These are phyloP conservation scores for Suhomyces anneliseae DNA, from an alignment of 1,139 yeast species.

Conservation along the genomic window DNA sequence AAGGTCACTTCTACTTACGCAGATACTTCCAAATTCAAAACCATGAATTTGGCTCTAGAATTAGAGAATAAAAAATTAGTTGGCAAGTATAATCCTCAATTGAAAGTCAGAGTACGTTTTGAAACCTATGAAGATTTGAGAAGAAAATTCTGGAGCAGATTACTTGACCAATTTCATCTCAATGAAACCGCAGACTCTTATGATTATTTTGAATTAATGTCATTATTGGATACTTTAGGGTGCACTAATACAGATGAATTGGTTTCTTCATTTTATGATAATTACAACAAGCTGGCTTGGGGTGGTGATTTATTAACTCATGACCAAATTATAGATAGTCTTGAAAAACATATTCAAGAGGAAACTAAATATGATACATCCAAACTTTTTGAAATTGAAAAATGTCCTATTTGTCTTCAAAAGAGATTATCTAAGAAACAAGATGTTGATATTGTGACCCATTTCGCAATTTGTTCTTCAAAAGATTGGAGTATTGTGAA, in stretches of 20 bases:
- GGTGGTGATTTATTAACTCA: slow-evolving; percentile 56
- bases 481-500: slow-evolving; percentile 74
- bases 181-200: slow-evolving; percentile 36
- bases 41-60: slow-evolving; percentile 41
- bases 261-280: slow-evolving; percentile 44
- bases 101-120: slow-evolving; percentile 63
- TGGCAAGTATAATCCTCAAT: slow-evolving; percentile 50
- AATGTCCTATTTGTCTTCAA: slow-evolving; percentile 77
- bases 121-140: slow-evolving; percentile 67
- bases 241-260: slow-evolving; percentile 53
- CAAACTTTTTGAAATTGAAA: slow-evolving; percentile 56
- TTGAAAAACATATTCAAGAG: slow-evolving; percentile 36
- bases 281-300: slow-evolving; percentile 46
- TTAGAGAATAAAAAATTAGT: slow-evolving; percentile 33
- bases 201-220: slow-evolving; percentile 55
- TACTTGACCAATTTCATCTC: slow-evolving; percentile 55
- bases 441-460: slow-evolving; percentile 74
- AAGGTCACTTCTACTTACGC: slow-evolving; percentile 29
- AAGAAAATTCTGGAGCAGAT: slow-evolving; percentile 67
- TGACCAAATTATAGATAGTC: slow-evolving; percentile 59
- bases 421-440: slow-evolving; percentile 56
- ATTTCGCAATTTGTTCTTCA: slow-evolving; percentile 83
- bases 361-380: slow-evolving; percentile 14
- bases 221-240: slow-evolving; percentile 64
- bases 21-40: slow-evolving; percentile 45